Percentiles rank a stretch among this genome's conserved stretches.
Conservation (phyloP, 23 red algal species). For the Gracilariopsis chorda region DNA sequence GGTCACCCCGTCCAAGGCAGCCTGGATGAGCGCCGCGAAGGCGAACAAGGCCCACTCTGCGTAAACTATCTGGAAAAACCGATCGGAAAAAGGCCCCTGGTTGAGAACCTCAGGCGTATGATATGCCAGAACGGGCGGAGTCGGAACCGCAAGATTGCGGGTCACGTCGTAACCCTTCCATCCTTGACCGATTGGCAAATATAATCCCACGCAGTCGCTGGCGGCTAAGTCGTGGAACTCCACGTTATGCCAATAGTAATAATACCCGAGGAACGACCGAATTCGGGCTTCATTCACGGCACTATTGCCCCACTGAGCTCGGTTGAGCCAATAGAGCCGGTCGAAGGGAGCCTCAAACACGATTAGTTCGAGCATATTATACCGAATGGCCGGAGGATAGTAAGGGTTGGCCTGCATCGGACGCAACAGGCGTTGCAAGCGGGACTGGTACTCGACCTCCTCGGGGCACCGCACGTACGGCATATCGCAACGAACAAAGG, state of each 20-base stretch:
- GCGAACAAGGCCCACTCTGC: neutral
- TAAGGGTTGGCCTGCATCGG: too few species aligned
- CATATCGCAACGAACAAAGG: too few species aligned
- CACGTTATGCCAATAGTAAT: neutral
- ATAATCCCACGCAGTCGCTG: too few species aligned
- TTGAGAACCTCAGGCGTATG: neutral
- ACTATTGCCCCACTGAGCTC: neutral
- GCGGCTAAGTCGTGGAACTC: too few species aligned
- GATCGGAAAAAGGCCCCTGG: neutral
- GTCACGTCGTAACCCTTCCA: neutral
- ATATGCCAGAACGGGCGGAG: neutral
- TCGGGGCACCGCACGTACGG: too few species aligned
- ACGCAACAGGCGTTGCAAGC: too few species aligned
- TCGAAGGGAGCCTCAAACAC: too few species aligned
- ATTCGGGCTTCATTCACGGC: neutral
- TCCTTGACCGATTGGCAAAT: neutral
- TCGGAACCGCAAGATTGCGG: neutral
- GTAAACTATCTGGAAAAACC: neutral
- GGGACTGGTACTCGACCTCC: too few species aligned
- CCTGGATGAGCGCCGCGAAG: neutral
- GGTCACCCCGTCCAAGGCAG: neutral
- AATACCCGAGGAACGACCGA: neutral
- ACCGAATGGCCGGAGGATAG: too few species aligned
- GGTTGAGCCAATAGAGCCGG: neutral
- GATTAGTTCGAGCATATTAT: too few species aligned